phyloP scores from a whole-genome alignment of 768 basidiomycete genomes.

The Lactifluus rugatus region DNA sequence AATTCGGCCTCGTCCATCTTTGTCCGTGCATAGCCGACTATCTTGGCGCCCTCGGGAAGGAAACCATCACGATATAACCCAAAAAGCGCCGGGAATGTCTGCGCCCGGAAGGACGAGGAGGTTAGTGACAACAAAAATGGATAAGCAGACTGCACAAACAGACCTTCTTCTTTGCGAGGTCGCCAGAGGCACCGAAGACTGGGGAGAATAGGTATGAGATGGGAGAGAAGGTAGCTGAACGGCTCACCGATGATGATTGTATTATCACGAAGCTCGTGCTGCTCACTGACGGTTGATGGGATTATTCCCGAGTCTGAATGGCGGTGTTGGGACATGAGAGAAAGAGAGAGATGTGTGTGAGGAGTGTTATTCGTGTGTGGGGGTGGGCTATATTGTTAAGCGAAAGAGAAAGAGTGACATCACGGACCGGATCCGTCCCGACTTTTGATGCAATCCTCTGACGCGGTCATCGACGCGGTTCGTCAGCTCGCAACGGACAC shows the following conservation, averaged over 20 bases:
- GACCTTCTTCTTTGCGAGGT: slow-evolving; percentile 98
- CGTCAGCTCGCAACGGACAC: slow-evolving; percentile 48
- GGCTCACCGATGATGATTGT: slow-evolving; percentile 77
- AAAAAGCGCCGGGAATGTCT: slow-evolving; percentile 96
- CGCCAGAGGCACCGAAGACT: slow-evolving; percentile 95
- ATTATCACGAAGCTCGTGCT: slow-evolving; percentile 73
- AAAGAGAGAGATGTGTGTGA: background rate
- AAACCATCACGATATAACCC: slow-evolving; percentile 71
- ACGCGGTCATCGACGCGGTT: slow-evolving; percentile 50
- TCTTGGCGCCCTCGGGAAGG: slow-evolving; percentile 76
- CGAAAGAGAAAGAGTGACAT: no score
- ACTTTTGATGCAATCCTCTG: slow-evolving; percentile 25
- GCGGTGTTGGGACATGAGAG: background rate
- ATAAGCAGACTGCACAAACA: slow-evolving; percentile 2
- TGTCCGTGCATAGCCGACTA: slow-evolving; percentile 94
- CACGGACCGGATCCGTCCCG: background rate
- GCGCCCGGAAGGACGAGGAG: background rate
- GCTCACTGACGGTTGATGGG: slow-evolving; percentile 71
- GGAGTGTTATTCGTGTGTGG: background rate
- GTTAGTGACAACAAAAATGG: background rate
- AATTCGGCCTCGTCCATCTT: slow-evolving; percentile 86
- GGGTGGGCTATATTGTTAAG: background rate
- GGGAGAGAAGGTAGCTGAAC: slow-evolving; percentile 3
- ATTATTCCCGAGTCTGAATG: slow-evolving; percentile 66
- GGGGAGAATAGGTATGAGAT: slow-evolving; percentile 6